Base-by-base conservation (phyloP, 257 asterid species). In the Leptodermis oblonga region DNA sequence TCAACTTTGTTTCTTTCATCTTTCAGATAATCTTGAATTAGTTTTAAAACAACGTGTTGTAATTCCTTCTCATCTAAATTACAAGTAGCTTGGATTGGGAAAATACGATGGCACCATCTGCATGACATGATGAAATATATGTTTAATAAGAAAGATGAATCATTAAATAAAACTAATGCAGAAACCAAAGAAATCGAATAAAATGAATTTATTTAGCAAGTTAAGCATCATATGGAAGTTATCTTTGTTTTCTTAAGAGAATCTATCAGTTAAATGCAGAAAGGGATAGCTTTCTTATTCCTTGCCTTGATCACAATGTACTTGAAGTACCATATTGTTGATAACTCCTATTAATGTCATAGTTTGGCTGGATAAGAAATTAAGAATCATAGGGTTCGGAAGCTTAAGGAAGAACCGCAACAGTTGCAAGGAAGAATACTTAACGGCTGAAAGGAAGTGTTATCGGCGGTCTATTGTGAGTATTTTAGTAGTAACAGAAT, bases 41-140 rank as follows among this genome's bases (percentile, higher is more conserved):
- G 85, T 77, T 69, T 73, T 25, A 65, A 58, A 61, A 80, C 85
- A 22, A 74, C 66, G 56, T 62, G 26, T 23, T 54, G 76, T 30
- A 83, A 70, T 63, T 76, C 83, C 67, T 73, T 80, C 75, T 80
- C 87, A 8, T 80, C 73, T 36, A 80, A 72, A 66, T 39, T 33
- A 71, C 87, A 83, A 22, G 87, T 83, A 23, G 76, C 72, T 78
- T 83, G 85, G 72, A 83, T 78, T 26, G 87, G 87, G 76, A 80
- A 78, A 15, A 83, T 83, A 48, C 87, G 80, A 73, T 76, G 77
- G 71, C 87, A 83, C 87, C 87, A 83, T 53, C 87, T 83, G 80
- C 70, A 73, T 10, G 65, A 79, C 41, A 41, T 59, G 55, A 70
- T 67, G 34, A 39, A 58, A 69, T 39, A 23, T 13, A 71, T 5